Evolutionary conservation across 768 basidiomycete genomes (phyloP), one percentile per base, ranked within the genome.

Genomic region (Lactarius deliciosus): DNA sequence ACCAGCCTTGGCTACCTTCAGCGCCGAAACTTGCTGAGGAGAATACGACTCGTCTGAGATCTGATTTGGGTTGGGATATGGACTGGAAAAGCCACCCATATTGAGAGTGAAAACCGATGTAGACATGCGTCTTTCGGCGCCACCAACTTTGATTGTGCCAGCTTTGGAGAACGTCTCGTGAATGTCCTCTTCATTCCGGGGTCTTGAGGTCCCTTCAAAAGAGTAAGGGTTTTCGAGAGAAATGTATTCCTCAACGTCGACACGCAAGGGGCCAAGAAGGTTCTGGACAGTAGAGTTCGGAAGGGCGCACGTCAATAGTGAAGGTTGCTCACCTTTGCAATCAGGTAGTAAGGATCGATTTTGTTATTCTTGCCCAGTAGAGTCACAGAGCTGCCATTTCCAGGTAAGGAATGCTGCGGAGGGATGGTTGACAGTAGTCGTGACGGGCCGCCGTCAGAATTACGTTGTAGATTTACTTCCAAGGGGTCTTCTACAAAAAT

Each of bases 401-500:
- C 56, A 8, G 72, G 70, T 2, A 73, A 73, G 1, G 75, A 74
- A 11, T 74, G 70, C 22, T 72, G 65, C 16, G 75, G 64, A 11
- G 73, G 71, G 65, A 77, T 75, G 43, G 75, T 74, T 56, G 81
- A 77, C 55, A 80, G 77, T 68, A 80, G 71, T 62, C 80, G 77
- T 22, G 70, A 55, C 50, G 77, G 64, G 32, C 73, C 73, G 22
- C 76, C 73, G 55, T 90, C 86, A 1, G 79, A 70, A 36, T 80
- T 81, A 40, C 79, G 80, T 68, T 85, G 83, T 34, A 83, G 85
- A 70, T 84, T 87, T 25, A 84, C 80, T 70, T 96, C 92, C 54
- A 87, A 71, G 15, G 92, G 89, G 74, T 96, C 94, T 75, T 98
- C 97, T 68, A 98, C 90, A 71, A 95, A 98, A 61, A 98, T 91